Evolutionary conservation across 352 stramenopile genomes (phyloP).

Genomic region (Phytophthora litchii): DNA sequence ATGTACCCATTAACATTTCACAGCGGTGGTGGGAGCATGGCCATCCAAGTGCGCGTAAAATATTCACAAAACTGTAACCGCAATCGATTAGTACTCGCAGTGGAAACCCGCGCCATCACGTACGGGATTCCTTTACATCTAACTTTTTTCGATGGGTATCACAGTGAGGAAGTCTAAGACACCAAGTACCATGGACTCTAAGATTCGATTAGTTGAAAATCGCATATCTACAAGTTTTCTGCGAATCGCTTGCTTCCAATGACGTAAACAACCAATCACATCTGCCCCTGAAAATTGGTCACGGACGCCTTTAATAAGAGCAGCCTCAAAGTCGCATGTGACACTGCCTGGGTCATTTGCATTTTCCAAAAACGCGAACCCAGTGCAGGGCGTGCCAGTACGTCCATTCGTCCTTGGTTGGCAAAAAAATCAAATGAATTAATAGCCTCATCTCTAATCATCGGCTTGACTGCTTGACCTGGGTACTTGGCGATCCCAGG

Average conservation of each 20-base stretch:
- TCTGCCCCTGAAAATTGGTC: not conserved
- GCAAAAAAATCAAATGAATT: no score
- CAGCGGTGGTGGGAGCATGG: not conserved
- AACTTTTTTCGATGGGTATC: slow-evolving; percentile 1
- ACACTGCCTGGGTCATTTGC: no score
- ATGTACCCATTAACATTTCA: slow-evolving; percentile 7
- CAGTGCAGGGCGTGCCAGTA: no score
- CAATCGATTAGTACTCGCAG: not conserved
- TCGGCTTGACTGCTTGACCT: not conserved
- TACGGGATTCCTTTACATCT: slow-evolving; percentile 3
- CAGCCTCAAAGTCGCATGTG: no score
- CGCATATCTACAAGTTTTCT: slow-evolving; percentile 2
- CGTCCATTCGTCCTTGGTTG: no score
- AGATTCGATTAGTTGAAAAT: slow-evolving; percentile 4
- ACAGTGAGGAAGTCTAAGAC: slow-evolving; percentile 4
- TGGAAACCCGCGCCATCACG: not conserved
- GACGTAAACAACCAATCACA: not conserved
- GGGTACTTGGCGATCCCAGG: slow-evolving; percentile 22
- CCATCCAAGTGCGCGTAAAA: slow-evolving; percentile 8
- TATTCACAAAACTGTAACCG: slow-evolving; percentile 8
- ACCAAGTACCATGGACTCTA: not conserved
- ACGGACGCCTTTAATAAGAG: not conserved
- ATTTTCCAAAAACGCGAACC: no score
- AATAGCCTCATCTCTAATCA: no score
- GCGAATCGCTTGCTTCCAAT: slow-evolving; percentile 2